These are phyloP conservation scores for Scalesia atractyloides DNA, from an alignment of 129 eudicot genomes.

Conservation along the genomic window DNA sequence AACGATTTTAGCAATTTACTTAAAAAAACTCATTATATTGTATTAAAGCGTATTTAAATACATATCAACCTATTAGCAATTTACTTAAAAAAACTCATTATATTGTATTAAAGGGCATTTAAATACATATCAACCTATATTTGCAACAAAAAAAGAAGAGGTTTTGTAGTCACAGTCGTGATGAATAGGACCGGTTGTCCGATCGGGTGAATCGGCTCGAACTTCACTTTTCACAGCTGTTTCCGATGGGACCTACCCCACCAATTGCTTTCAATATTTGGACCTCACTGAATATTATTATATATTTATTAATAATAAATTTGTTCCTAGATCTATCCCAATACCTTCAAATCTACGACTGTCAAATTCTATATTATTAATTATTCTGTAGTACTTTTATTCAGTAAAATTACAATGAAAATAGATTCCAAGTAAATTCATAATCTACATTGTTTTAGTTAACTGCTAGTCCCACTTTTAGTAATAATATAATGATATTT, in stretches of 20 bases:
- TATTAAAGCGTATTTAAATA: too few relatives aligned
- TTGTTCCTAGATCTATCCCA: conserved; percentile 33
- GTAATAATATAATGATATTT: too few relatives aligned
- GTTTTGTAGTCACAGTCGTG: conserved; percentile 29
- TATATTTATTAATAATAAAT: neutral
- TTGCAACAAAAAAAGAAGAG: neutral
- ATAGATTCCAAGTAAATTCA: too few relatives aligned
- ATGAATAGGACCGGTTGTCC: conserved; percentile 37
- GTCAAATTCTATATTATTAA: neutral
- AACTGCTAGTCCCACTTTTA: too few relatives aligned
- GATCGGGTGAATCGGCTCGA: conserved; percentile 39
- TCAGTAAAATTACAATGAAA: too few relatives aligned
- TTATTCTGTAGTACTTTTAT: too few relatives aligned
- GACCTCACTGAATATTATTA: neutral
- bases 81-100: too few relatives aligned
- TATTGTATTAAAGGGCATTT: too few relatives aligned
- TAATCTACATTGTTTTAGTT: too few relatives aligned
- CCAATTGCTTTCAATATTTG: conserved; percentile 14
- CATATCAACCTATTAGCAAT: neutral
- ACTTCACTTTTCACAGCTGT: conserved; percentile 37
- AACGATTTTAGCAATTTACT: too few relatives aligned
- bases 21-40: too few relatives aligned
- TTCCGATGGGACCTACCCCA: conserved; percentile 16
- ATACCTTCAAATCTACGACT: conserved; percentile 1
- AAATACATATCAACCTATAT: neutral